Percentiles rank a stretch among this genome's conserved stretches.
These are phyloP conservation scores for Polyplosphaeria fusca DNA, from an alignment of 495 filamentous ascomycete genomes.

Conservation along the genomic window DNA sequence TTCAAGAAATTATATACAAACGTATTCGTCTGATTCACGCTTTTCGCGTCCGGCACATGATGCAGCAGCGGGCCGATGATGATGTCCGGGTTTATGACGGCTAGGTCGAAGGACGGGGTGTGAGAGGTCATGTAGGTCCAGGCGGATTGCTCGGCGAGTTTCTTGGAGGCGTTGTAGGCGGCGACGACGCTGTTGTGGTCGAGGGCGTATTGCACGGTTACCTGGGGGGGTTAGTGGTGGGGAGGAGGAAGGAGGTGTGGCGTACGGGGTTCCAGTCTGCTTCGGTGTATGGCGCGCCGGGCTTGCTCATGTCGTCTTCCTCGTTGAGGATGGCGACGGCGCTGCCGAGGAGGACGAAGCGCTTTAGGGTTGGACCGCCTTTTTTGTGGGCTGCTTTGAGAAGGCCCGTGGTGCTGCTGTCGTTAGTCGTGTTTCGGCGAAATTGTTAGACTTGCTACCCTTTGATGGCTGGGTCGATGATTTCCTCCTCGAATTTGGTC, in stretches of 20 bases:
- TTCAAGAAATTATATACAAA: constrained; percentile 42
- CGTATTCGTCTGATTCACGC: constrained; percentile 41
- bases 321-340: constrained; percentile 38
- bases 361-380: constrained; percentile 37
- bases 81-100: constrained; percentile 42
- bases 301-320: constrained; percentile 31
- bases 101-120: constrained; percentile 41
- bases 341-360: constrained; percentile 38
- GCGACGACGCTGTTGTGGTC: constrained; percentile 34
- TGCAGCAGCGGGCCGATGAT: constrained; percentile 43
- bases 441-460: too few species aligned
- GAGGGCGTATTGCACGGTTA: constrained; percentile 38
- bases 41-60: constrained; percentile 25
- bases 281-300: constrained; percentile 40
- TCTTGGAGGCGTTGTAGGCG: constrained; percentile 45
- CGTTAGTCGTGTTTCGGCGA: too few species aligned
- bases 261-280: constrained; percentile 45
- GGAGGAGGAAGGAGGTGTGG: not conserved
- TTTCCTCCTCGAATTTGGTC: not conserved
- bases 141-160: constrained; percentile 39
- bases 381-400: constrained; percentile 32
- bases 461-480: constrained; percentile 12
- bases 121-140: constrained; percentile 43
- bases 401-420: constrained; percentile 34
- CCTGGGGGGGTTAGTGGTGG: constrained; percentile 20